Evolutionary conservation across 2,329 filamentous ascomycete species (phyloP).

Genomic region (Fusarium nurragi): DNA sequence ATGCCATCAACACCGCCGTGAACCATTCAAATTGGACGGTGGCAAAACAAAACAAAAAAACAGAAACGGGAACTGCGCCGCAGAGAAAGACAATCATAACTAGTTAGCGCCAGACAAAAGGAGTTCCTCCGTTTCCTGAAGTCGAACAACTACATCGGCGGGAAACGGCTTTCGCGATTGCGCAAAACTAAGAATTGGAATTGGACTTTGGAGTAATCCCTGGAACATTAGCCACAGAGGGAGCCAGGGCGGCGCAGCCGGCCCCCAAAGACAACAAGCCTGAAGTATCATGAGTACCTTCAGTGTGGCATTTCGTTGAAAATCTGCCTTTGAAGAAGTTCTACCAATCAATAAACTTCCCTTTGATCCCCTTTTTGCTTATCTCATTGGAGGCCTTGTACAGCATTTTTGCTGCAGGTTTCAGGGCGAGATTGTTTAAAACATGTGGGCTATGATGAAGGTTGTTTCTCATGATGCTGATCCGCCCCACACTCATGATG

Average conservation of each 20-base stretch:
- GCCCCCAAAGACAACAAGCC: slow-evolving; percentile 8
- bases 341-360: background rate
- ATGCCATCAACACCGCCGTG: slow-evolving; percentile 15
- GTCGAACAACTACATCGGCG: slow-evolving; percentile 13
- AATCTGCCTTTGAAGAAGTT: background rate
- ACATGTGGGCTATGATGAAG: background rate
- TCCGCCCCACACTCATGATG: slow-evolving; percentile 16
- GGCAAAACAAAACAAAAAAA: slow-evolving; percentile 4
- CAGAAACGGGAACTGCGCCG: slow-evolving; percentile 19
- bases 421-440: slow-evolving; percentile 6
- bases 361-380: background rate
- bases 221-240: slow-evolving; percentile 17
- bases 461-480: background rate
- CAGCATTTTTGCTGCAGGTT: slow-evolving; percentile 8
- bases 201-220: background rate
- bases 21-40: slow-evolving; percentile 24
- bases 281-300: background rate
- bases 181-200: slow-evolving; percentile 1
- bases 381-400: slow-evolving; percentile 5
- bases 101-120: background rate
- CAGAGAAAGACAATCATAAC: background rate
- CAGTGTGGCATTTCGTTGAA: background rate
- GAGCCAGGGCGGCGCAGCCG: slow-evolving; percentile 1
- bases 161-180: slow-evolving; percentile 6
- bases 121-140: background rate